Conservation (phyloP, 768 basidiomycete genomes). For the Nidula microcarpa region DNA sequence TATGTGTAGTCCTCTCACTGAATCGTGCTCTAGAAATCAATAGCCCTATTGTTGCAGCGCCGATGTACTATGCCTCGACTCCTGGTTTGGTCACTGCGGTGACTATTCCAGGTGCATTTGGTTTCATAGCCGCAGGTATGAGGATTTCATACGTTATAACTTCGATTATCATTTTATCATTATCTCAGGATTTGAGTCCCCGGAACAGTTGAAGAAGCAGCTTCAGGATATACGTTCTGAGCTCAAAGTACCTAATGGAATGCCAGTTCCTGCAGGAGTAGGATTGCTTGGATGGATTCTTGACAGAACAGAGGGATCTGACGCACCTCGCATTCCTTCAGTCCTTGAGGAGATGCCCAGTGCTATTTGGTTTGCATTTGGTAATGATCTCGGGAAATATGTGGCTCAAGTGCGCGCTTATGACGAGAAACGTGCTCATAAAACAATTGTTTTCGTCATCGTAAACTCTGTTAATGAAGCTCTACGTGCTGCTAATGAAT, state of each 20-base stretch:
- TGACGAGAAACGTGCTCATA: conserved; percentile 11
- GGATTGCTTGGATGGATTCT: conserved; percentile 57
- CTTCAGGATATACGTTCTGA: conserved; percentile 17
- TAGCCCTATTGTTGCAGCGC: conserved; percentile 51
- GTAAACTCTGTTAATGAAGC: conserved; percentile 29
- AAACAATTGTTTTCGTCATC: conserved; percentile 32
- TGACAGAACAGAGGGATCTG: conserved; percentile 31
- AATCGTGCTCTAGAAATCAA: conserved; percentile 29
- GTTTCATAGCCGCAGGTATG: conserved; percentile 48
- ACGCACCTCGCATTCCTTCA: conserved; percentile 26
- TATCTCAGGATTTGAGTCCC: background rate
- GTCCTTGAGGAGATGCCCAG: conserved; percentile 37
- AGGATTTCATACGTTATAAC: conserved; percentile 26
- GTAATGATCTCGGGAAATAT: conserved; percentile 39
- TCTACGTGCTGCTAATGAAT: conserved; percentile 34
- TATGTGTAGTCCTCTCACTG: background rate
- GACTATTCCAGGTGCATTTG: conserved; percentile 50
- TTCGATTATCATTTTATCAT: conserved; percentile 11
- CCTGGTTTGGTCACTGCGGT: conserved; percentile 36
- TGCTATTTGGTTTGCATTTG: conserved; percentile 55
- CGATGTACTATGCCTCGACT: conserved; percentile 46
- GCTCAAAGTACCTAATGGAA: conserved; percentile 21
- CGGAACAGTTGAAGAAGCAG: background rate
- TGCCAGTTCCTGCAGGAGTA: conserved; percentile 47
- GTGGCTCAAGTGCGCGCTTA: conserved; percentile 35